Conservation (phyloP, 495 filamentous ascomycete species). For the Evernia prunastri region DNA sequence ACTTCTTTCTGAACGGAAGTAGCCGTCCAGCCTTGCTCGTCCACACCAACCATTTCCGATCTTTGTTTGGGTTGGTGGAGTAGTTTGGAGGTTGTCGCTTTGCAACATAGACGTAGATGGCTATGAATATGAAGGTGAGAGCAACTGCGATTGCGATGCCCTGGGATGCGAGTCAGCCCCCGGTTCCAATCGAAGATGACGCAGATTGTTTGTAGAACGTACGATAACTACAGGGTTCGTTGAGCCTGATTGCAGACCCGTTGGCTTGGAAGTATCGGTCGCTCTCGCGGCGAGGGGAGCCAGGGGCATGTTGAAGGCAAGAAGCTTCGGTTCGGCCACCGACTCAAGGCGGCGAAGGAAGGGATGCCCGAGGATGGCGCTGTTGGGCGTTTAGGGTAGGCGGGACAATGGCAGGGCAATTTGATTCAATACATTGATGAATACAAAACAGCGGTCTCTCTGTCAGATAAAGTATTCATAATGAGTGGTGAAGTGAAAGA, state of each 20-base stretch:
- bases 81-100: constrained; percentile 21
- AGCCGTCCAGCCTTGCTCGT: constrained; percentile 10
- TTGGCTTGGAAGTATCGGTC: constrained; percentile 12
- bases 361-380: background rate
- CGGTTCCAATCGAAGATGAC: background rate
- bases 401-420: background rate
- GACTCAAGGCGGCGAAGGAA: background rate
- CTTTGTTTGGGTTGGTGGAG: constrained; percentile 10
- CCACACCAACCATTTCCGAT: constrained; percentile 15
- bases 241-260: constrained; percentile 5
- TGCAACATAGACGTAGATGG: constrained; percentile 20
- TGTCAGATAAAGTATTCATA: too few relatives aligned
- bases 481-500: too few relatives aligned
- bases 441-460: too few relatives aligned
- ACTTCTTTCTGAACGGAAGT: constrained; percentile 13
- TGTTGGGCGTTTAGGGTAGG: background rate
- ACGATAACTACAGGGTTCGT: constrained; percentile 21
- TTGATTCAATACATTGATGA: too few relatives aligned
- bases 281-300: constrained; percentile 13
- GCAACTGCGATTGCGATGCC: constrained; percentile 19
- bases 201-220: background rate
- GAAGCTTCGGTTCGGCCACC: constrained; percentile 6
- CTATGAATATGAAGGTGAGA: constrained; percentile 17
- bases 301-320: constrained; percentile 11
- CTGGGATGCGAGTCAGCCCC: constrained; percentile 8